Evolutionary conservation across 2,329 filamentous ascomycete genomes (phyloP), one percentile per base, ranked within the genome.

Genomic region (Colletotrichum destructivum): DNA sequence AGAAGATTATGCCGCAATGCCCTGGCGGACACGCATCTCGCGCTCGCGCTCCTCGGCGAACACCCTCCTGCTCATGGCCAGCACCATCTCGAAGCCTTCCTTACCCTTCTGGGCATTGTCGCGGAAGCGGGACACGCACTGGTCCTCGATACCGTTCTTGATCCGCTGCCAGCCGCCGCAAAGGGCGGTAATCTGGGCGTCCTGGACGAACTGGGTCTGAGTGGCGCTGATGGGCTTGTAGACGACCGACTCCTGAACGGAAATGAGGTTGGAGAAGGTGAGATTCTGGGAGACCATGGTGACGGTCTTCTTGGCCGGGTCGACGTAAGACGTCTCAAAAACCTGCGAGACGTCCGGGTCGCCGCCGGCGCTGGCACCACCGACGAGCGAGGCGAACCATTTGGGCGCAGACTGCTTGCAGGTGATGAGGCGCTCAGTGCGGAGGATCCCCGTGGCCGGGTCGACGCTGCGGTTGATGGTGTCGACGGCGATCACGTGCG

Each of bases 111-210:
- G 87, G 31, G 96, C 96, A 79, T 99, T 99, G 83, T 99, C 94
- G 76, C 91, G 89, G 85, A 99, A 99, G 66, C 94, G 88, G 75
- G 93, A 93, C 55, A 98, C 93, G 52, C 95, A 93, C 63, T 94
- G 91, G 77, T 98, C 95, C 85, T 99, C 96, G 77, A 99, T 97
- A 81, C 92, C 94, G 84, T 96, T 98, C 87, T 94, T 96, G 81
- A 98, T 95, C 80, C 95, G 94, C 84, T 98, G 94, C 95, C 96
- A 99, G 73, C 96, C 96, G 76, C 96, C 96, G 82, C 95, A 98
- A 12, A 98, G 86, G 0, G 96, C 96, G 1, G 95, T 98, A 80
- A 99, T 96, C 83, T 95, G 91, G 49, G 96, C 96, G 73, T 94
- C 92, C 85, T 99, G 96, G 59, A 91, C 88, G 80, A 99, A 98